Percentiles rank a stretch among this genome's conserved stretches.
Evolutionary conservation across 1,284 basidiomycete species (phyloP).

Genomic region (Stereum hirsutum): DNA sequence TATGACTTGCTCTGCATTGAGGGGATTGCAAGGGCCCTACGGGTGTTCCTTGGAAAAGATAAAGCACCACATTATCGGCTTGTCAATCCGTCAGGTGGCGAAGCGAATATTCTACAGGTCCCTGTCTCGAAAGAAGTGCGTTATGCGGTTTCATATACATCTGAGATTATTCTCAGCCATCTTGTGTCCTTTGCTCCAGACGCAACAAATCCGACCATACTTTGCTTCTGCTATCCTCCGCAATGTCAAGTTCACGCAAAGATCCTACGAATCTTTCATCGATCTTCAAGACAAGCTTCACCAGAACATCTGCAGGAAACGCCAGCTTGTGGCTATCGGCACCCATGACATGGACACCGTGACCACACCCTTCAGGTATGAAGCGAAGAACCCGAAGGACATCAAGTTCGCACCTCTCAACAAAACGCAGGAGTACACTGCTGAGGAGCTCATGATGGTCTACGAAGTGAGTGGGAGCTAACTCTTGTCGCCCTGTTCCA

Average conservation of each 20-base stretch:
- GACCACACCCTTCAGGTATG: conserved; percentile 83
- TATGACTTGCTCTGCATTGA: conserved; percentile 98
- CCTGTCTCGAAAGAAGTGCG: conserved; percentile 64
- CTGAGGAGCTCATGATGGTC: conserved; percentile 79
- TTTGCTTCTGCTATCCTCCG: conserved; percentile 90
- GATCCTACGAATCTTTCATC: conserved; percentile 95
- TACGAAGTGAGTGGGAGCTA: conserved; percentile 62
- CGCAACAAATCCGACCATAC: conserved; percentile 78
- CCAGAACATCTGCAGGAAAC: conserved; percentile 86
- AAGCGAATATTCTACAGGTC: conserved; percentile 57
- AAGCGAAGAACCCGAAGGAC: conserved; percentile 80
- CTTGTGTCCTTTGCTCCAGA: conserved; percentile 31
- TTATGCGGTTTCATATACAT: not conserved
- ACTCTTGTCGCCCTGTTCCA: too few relatives aligned
- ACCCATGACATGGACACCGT: conserved; percentile 96
- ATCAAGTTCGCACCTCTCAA: conserved; percentile 89
- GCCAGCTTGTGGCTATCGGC: conserved; percentile 93
- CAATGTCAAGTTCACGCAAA: conserved; percentile 81
- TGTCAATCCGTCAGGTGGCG: conserved; percentile 57
- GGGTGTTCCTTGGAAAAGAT: conserved; percentile 75
- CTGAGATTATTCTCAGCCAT: conserved; percentile 1
- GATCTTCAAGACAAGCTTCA: conserved; percentile 98
- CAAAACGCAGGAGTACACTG: conserved; percentile 68
- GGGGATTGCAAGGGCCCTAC: conserved; percentile 85
- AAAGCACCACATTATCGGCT: conserved; percentile 69